These are phyloP conservation scores for Panaeolus papilionaceus DNA, from an alignment of 768 basidiomycete genomes.

Conservation along the genomic window DNA sequence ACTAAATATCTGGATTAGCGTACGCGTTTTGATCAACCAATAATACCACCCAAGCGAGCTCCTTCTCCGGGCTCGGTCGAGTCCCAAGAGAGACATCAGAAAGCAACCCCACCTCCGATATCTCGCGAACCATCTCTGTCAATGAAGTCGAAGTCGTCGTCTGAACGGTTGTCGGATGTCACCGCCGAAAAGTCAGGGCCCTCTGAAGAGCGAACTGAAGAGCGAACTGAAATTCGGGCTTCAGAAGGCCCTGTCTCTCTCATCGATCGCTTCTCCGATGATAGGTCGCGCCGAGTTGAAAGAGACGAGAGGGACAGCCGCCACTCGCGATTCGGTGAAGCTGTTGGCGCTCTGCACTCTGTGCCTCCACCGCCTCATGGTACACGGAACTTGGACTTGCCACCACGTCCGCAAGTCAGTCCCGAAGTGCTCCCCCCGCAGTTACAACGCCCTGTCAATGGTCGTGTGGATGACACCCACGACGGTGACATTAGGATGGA, in stretches of 20 bases:
- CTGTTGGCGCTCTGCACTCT: background rate
- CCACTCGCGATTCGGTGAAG: background rate
- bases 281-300: background rate
- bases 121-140: conserved; percentile 36
- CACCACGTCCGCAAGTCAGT: conserved; percentile 10
- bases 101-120: conserved; percentile 34
- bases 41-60: background rate
- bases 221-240: background rate
- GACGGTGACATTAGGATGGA: background rate
- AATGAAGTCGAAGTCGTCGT: conserved; percentile 20
- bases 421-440: conserved; percentile 7
- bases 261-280: conserved; percentile 1
- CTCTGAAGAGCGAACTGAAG: background rate
- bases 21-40: conserved; percentile 3
- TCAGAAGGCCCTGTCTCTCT: background rate
- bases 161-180: background rate
- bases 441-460: conserved; percentile 7
- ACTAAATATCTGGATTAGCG: background rate
- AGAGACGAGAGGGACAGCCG: background rate
- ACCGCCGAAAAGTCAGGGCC: background rate
- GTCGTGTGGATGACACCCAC: background rate
- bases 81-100: background rate
- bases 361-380: background rate
- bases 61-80: background rate
- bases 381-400: background rate